Conservation (phyloP, 2,329 filamentous ascomycete genomes). For the Fusarium siculi region DNA sequence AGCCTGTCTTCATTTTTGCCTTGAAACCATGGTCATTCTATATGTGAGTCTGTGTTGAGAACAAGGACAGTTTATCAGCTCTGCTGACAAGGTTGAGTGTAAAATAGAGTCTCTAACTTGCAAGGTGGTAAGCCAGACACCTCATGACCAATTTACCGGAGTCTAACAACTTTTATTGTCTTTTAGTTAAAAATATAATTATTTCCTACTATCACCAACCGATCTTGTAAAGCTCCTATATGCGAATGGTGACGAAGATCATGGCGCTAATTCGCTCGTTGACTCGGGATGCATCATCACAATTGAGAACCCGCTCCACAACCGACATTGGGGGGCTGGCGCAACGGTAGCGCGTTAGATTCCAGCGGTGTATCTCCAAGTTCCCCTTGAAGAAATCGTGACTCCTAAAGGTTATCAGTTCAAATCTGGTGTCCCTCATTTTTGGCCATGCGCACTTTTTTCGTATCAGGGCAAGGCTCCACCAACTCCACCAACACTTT, state of each 20-base stretch:
- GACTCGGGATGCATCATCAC: background rate
- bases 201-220: fast-evolving
- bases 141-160: fast-evolving
- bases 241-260: background rate
- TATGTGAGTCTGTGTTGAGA: background rate
- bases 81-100: fast-evolving
- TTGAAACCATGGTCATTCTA: background rate
- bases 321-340: background rate
- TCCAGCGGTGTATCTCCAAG: background rate
- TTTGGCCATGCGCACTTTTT: background rate
- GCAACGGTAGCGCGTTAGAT: constrained; percentile 16
- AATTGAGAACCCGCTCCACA: background rate
- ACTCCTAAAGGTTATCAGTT: constrained; percentile 15
- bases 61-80: fast-evolving
- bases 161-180: no score
- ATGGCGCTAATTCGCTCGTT: no score
- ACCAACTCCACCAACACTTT: background rate
- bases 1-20: background rate
- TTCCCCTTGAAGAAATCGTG: background rate
- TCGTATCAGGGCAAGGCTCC: background rate
- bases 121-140: background rate
- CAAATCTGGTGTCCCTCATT: constrained; percentile 16
- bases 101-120: no score
- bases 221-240: background rate
- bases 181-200: background rate